Conservation (phyloP, 495 filamentous ascomycete species). For the Rostrohypoxylon terebratum region DNA sequence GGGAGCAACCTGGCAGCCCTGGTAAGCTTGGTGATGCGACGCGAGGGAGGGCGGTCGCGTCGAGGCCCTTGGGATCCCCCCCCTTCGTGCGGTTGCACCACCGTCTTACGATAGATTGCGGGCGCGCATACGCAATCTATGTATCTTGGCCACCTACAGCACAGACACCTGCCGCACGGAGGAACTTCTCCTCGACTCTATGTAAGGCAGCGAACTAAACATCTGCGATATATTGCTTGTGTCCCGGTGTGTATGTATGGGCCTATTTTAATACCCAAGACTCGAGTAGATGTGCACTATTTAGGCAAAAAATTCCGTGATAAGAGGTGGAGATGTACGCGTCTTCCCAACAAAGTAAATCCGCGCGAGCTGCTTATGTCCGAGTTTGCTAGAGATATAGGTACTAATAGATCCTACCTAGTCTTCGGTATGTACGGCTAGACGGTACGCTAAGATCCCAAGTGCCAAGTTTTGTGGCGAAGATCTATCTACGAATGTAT, state of each 20-base stretch:
- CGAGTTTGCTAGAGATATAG: slow-evolving; percentile 14
- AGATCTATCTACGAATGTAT: slow-evolving; percentile 27
- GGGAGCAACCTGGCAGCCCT: background rate
- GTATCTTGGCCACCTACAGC: slow-evolving; percentile 1
- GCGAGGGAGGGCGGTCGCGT: slow-evolving; percentile 24
- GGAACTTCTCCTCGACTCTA: background rate
- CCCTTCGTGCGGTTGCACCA: slow-evolving; percentile 7
- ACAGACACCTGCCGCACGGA: slow-evolving; percentile 2
- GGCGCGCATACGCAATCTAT: slow-evolving; percentile 24
- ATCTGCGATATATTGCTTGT: background rate
- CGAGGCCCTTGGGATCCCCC: slow-evolving; percentile 21
- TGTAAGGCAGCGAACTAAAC: slow-evolving; percentile 2
- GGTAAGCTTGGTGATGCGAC: slow-evolving; percentile 11
- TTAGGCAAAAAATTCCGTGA: background rate
- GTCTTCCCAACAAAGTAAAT: background rate
- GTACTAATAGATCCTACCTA: slow-evolving; percentile 1
- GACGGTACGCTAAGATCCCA: background rate
- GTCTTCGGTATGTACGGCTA: background rate
- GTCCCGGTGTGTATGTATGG: background rate
- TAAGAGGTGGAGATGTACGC: background rate
- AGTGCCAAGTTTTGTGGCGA: slow-evolving; percentile 5
- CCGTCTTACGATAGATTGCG: slow-evolving; percentile 32
- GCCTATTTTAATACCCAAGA: background rate
- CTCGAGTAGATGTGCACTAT: background rate
- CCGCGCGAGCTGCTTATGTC: slow-evolving; percentile 14